A percentile compares a stretch with the other conserved stretches of the same genome.
phyloP scores from a whole-genome alignment of 208 protist species.

The Entamoeba histolytica region DNA sequence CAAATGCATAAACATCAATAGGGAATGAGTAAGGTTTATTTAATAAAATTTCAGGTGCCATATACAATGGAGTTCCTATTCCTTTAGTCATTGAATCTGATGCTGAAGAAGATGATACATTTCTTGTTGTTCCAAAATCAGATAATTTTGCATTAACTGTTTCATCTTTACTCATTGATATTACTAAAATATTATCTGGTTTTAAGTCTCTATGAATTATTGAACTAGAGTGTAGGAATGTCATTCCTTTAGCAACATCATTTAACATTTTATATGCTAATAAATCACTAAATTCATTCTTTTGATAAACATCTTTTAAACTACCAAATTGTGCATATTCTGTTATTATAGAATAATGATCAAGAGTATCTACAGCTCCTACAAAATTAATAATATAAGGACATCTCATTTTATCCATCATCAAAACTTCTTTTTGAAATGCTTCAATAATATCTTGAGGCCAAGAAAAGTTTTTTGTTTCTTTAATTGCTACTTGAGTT shows the following conservation, averaged over 20 bases:
- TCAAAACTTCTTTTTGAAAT: constrained; percentile 28
- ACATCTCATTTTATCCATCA: constrained; percentile 25
- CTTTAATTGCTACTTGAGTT: constrained; percentile 24
- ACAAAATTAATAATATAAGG: constrained; percentile 41
- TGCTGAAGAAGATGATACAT: not conserved
- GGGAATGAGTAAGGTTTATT: constrained; percentile 21
- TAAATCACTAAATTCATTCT: not conserved
- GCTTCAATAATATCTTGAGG: constrained; percentile 7
- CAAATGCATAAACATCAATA: constrained; percentile 39
- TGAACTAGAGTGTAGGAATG: not conserved
- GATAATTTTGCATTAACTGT: constrained; percentile 6
- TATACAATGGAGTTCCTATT: constrained; percentile 20
- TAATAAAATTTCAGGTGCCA: constrained; percentile 31
- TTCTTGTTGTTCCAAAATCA: constrained; percentile 6
- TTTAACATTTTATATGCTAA: not conserved
- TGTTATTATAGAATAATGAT: constrained; percentile 34
- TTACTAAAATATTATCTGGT: not conserved
- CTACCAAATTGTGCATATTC: constrained; percentile 29
- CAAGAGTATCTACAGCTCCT: constrained; percentile 28
- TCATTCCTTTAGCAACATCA: constrained; percentile 1
- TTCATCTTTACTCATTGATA: not conserved
- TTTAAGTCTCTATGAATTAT: constrained; percentile 15
- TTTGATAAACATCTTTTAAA: not conserved
- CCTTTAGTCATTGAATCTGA: not conserved
- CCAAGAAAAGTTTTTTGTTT: not conserved